Percentiles rank a stretch among this genome's conserved stretches.
These are phyloP conservation scores for Aphanomyces astaci DNA, from an alignment of 352 stramenopile species.

Conservation along the genomic window DNA sequence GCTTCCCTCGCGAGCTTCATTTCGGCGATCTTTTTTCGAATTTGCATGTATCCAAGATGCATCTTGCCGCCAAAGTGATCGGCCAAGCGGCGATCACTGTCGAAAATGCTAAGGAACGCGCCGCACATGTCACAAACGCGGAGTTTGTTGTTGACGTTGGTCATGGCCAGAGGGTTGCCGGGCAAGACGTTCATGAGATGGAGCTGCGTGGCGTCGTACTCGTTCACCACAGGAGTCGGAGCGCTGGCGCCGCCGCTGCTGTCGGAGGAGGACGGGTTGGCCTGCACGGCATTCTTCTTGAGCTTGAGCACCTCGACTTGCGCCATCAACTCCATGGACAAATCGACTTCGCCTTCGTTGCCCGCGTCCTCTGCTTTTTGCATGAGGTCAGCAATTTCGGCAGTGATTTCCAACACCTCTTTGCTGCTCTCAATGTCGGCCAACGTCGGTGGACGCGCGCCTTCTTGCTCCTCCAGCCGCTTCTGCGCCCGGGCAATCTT, in stretches of 20 bases:
- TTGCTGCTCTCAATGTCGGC: constrained; percentile 46
- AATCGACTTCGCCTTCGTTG: constrained; percentile 47
- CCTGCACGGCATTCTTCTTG: constrained; percentile 40
- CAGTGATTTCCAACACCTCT: constrained; percentile 61
- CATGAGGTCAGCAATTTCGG: constrained; percentile 60
- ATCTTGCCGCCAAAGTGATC: constrained; percentile 89
- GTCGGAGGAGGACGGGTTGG: too few relatives aligned
- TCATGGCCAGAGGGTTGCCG: constrained; percentile 25
- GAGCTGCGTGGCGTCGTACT: constrained; percentile 7
- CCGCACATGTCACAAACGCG: constrained; percentile 88
- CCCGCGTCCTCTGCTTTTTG: constrained; percentile 50
- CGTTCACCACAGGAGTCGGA: neutral
- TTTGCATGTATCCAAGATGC: constrained; percentile 85
- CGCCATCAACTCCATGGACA: constrained; percentile 51
- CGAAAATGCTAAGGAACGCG: constrained; percentile 87
- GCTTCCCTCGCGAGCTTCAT: constrained; percentile 28
- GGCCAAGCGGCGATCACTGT: constrained; percentile 81
- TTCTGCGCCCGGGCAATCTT: constrained; percentile 66
- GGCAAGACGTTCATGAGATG: constrained; percentile 18
- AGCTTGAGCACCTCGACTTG: constrained; percentile 55
- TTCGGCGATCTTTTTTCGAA: constrained; percentile 75
- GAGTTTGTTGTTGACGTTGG: constrained; percentile 74
- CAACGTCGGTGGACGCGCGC: constrained; percentile 36
- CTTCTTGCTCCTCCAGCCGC: constrained; percentile 59
- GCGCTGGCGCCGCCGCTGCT: neutral